Evolutionary conservation across 805 yeast genomes (phyloP).

Genomic region (Spathaspora hagerdaliae): DNA sequence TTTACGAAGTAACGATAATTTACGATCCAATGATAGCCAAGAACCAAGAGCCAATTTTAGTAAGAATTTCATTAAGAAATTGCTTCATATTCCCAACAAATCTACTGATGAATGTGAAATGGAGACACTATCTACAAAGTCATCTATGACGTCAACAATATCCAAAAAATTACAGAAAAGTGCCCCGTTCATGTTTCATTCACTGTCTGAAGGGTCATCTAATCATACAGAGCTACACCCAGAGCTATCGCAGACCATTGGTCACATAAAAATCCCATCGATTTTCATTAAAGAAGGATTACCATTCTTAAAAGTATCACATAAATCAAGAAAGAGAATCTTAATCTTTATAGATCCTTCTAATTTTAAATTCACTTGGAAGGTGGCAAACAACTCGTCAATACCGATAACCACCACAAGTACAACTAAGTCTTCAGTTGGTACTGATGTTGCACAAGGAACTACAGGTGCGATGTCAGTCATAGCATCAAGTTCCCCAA

Average conservation of each 20-base stretch:
- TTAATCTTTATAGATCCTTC: conserved; percentile 53
- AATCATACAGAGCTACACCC: conserved; percentile 10
- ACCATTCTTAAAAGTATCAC: conserved; percentile 64
- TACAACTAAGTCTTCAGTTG: neutral
- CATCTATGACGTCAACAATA: neutral
- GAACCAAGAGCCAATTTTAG: neutral
- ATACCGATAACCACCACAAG: conserved; percentile 10
- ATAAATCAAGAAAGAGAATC: conserved; percentile 60
- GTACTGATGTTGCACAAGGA: neutral
- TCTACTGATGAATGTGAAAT: conserved; percentile 7
- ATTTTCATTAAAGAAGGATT: conserved; percentile 54
- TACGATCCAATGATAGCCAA: neutral
- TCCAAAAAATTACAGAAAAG: conserved; percentile 3
- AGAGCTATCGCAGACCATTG: conserved; percentile 10
- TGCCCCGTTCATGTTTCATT: neutral
- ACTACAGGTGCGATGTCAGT: conserved; percentile 3
- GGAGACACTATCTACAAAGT: neutral
- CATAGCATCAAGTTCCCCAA: conserved; percentile 23
- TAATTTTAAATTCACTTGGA: conserved; percentile 53
- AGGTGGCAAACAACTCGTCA: conserved; percentile 24
- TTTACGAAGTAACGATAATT: conserved; percentile 18
- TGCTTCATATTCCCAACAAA: conserved; percentile 7
- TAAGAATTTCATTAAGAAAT: conserved; percentile 9
- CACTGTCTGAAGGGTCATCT: neutral
- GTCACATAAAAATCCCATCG: conserved; percentile 35